phyloP scores from a whole-genome alignment of 139 green algal species.

The Astrephomene gubernaculifera region DNA sequence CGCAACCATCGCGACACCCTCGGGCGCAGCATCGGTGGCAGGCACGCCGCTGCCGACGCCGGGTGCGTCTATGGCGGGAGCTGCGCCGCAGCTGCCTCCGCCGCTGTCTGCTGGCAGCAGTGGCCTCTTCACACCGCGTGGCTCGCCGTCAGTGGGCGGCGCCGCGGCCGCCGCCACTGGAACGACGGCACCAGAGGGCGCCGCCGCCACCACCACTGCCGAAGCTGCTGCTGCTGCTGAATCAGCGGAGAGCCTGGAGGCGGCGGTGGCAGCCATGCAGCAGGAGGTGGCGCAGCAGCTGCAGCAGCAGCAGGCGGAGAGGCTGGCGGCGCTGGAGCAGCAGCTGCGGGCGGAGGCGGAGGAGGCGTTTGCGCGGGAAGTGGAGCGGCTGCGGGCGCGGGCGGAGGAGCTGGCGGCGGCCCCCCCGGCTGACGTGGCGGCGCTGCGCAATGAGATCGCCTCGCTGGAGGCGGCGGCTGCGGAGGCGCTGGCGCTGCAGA shows the following conservation, averaged over 20 bases:
- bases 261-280: no score
- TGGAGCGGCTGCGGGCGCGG: not conserved
- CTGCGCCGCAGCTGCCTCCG: not conserved
- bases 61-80: not conserved
- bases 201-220: not conserved
- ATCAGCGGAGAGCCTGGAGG: conserved; percentile 13
- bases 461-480: conserved; percentile 4
- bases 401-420: not conserved
- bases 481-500: conserved; percentile 30
- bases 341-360: not conserved
- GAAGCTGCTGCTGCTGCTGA: not conserved
- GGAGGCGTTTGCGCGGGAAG: not conserved
- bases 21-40: not conserved
- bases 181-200: not conserved
- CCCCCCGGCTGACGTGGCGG: conserved; percentile 2
- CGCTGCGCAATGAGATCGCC: conserved; percentile 21
- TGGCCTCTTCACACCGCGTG: conserved; percentile 3
- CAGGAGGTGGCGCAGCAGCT: not conserved
- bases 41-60: not conserved
- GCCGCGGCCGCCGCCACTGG: not conserved
- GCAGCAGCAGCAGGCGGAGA: not conserved
- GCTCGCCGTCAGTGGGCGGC: not conserved
- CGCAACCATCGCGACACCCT: not conserved
- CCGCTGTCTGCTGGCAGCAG: not conserved
- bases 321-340: conserved; percentile 20